Percentiles rank a stretch among this genome's conserved stretches.
Conservation (phyloP, 345 rosid genomes). For the Populus nigra region DNA sequence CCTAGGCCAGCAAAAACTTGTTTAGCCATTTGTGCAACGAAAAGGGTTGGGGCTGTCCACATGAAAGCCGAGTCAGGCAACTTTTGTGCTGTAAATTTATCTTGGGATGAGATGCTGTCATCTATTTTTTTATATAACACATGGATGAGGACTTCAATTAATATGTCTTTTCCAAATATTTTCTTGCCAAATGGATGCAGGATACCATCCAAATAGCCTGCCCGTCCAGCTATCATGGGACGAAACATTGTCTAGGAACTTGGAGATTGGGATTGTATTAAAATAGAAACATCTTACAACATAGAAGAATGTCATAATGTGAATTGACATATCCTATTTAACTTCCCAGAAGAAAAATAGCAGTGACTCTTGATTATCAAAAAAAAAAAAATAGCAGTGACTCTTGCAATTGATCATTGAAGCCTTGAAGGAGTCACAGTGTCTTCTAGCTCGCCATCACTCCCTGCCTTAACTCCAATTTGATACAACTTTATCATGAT, state of each 20-base stretch:
- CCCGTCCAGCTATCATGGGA: too few species aligned
- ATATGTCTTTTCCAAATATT: neutral
- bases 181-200: neutral
- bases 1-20: neutral
- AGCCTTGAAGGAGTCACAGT: conserved; percentile 9
- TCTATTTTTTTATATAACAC: too few species aligned
- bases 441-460: conserved; percentile 11
- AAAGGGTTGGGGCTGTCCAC: neutral
- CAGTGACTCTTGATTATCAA: neutral
- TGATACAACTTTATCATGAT: conserved; percentile 14
- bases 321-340: too few species aligned
- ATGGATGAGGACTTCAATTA: too few species aligned
- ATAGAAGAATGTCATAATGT: too few species aligned
- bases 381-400: too few species aligned
- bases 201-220: neutral
- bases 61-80: neutral
- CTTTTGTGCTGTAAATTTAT: neutral
- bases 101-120: too few species aligned
- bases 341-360: too few species aligned
- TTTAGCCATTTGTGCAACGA: too few species aligned
- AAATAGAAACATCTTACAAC: too few species aligned
- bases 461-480: conserved; percentile 4
- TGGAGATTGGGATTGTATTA: neutral
- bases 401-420: neutral
- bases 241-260: too few species aligned